Conservation (phyloP, 306 rosid genomes). For the Medicago ruthenica region DNA sequence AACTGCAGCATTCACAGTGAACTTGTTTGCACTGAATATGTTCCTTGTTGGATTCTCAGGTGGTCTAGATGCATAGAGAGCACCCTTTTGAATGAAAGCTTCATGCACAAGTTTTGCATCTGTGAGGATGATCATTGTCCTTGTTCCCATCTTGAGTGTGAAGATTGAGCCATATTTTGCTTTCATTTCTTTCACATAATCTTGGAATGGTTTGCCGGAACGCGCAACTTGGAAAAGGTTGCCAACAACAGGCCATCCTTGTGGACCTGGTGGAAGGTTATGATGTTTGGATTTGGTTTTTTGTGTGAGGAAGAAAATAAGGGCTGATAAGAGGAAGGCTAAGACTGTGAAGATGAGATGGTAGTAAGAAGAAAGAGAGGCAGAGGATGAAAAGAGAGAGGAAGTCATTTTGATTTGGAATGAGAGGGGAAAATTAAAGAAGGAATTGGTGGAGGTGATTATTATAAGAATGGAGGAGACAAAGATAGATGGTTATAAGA, state of each 20-base stretch:
- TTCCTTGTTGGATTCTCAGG: slow-evolving; percentile 82
- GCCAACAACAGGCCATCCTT: slow-evolving; percentile 94
- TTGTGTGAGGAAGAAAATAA: slow-evolving; percentile 55
- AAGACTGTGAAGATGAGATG: slow-evolving; percentile 60
- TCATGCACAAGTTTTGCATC: slow-evolving; percentile 74
- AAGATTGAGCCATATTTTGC: slow-evolving; percentile 69
- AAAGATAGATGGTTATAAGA: slow-evolving; percentile 42
- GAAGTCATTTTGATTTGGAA: slow-evolving; percentile 51
- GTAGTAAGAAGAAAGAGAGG: slow-evolving; percentile 52
- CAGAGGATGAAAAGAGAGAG: slow-evolving; percentile 25
- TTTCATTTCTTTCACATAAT: slow-evolving; percentile 51
- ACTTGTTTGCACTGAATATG: slow-evolving; percentile 81
- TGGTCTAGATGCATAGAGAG: slow-evolving; percentile 64
- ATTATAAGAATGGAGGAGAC: not conserved
- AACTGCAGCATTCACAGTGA: slow-evolving; percentile 81
- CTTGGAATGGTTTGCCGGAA: slow-evolving; percentile 74
- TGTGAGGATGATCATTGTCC: slow-evolving; percentile 69
- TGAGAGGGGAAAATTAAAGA: slow-evolving; percentile 14
- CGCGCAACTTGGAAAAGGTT: slow-evolving; percentile 82
- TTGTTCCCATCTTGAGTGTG: slow-evolving; percentile 86
- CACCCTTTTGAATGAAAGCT: slow-evolving; percentile 76
- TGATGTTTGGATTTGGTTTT: slow-evolving; percentile 52
- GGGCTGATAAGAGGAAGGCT: slow-evolving; percentile 56
- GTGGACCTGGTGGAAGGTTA: slow-evolving; percentile 90
- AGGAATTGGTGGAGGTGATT: not conserved